Percentiles rank a stretch among this genome's conserved stretches.
phyloP scores from a whole-genome alignment of 2,329 filamentous ascomycete genomes.

The Ascochyta pisi region DNA sequence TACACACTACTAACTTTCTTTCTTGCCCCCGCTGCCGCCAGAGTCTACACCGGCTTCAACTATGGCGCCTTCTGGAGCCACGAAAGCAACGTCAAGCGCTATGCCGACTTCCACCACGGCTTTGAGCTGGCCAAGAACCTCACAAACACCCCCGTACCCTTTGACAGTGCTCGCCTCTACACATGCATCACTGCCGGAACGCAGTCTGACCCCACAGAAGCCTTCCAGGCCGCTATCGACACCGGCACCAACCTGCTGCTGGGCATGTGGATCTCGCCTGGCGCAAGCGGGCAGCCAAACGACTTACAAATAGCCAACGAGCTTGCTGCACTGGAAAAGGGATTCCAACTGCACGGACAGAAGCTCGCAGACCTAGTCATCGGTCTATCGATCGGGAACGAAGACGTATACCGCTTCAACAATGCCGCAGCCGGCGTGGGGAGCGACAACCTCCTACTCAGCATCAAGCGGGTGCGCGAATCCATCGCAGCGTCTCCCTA shows the following conservation, averaged over 20 bases:
- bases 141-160: slow-evolving; percentile 56
- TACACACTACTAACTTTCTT: background rate
- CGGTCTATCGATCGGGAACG: slow-evolving; percentile 45
- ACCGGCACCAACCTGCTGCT: slow-evolving; percentile 42
- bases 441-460: slow-evolving; percentile 66
- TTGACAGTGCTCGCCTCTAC: slow-evolving; percentile 73
- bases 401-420: slow-evolving; percentile 65
- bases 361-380: slow-evolving; percentile 61
- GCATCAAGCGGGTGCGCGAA: slow-evolving; percentile 48
- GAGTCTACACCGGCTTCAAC: slow-evolving; percentile 38
- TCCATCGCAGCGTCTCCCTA: slow-evolving; percentile 67
- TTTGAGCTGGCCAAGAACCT: slow-evolving; percentile 35
- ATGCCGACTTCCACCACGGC: slow-evolving; percentile 30
- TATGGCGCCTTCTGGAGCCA: slow-evolving; percentile 37
- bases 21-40: slow-evolving; percentile 19
- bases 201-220: slow-evolving; percentile 65
- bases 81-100: slow-evolving; percentile 24
- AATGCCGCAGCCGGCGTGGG: slow-evolving; percentile 66
- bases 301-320: slow-evolving; percentile 31
- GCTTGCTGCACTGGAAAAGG: slow-evolving; percentile 39
- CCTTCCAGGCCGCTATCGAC: slow-evolving; percentile 44
- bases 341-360: slow-evolving; percentile 41
- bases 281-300: slow-evolving; percentile 50
- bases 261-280: slow-evolving; percentile 40
- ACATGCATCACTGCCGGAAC: slow-evolving; percentile 62